Evolutionary conservation across 495 filamentous ascomycete genomes (phyloP), one percentile per base, ranked within the genome.

Genomic region (Cladorrhinum samala): DNA sequence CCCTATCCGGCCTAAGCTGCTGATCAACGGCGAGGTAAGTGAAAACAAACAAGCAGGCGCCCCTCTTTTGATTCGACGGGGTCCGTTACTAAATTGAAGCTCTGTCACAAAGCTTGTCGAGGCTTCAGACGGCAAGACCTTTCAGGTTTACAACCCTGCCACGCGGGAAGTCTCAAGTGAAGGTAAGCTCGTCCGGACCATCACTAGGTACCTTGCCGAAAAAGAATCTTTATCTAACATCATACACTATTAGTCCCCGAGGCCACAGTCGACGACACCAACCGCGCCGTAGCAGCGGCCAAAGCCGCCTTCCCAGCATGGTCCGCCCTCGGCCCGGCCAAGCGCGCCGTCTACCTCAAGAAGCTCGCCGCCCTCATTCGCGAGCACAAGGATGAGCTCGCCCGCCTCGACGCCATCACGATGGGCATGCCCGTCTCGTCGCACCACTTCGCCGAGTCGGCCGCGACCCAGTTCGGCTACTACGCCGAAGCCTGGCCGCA

Each of bases 261-360:
- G 24, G 68, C 68, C 2, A 65, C 49, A 24, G 53, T 27, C 21
- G 61, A 73, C 3, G 81, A 87, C 56, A 72, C 78, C 55, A 74
- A 85, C 63, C 63, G 58, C 2, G 82, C 83, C 13, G 79, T 85
- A 1, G 73, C 73, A 3, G 76, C 82, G 13, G 84, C 83, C 23
- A 77, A 78, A 51, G 72, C 72, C 3, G 81, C 83, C 7, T 80
- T 83, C 53, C 78, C 78, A 17, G 65, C 72, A 17, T 86, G 83
- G 82, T 73, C 71, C 2, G 69, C 67, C 6, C 67, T 80, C 16
- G 67, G 68, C 4, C 74, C 76, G 0, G 23, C 65, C 4, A 62
- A 72, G 41, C 69, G 80, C 14, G 74, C 67, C 7, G 55, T 51
- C 0, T 72, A 71, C 59, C 55, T 87, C 41, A 72, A 72, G 55